Evolutionary conservation across 345 rosid species (phyloP), one percentile per base, ranked within the genome.

Genomic region (Aegle marmelos): DNA sequence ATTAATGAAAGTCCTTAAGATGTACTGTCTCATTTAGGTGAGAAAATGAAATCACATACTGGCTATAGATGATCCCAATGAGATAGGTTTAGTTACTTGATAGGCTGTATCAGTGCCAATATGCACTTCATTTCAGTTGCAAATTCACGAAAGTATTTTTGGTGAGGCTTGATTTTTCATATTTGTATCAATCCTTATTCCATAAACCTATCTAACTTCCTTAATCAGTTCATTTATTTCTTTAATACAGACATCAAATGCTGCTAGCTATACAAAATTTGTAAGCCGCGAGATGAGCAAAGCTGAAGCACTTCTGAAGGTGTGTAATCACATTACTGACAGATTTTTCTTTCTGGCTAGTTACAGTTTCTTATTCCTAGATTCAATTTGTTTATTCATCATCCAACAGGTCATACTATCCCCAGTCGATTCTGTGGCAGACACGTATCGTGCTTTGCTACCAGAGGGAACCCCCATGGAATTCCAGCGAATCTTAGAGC

Each of bases 221-320:
- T 41, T 6, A 41, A 24, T 33, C 25, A 21, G 34, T 76, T 71
- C 50, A n/a, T 68, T 57, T 74, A 21, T 78, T 79, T 82, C 30
- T 76, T 10, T 66, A 77, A 73, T 50, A 61, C 89, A 96, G 99
- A 85, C 94, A 37, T 83, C 99, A 34, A 83, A 86, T 78, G 97
- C 98, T 86, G 91, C 97, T 48, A 92, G 93, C 84, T 96, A 94
- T 81, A 88, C 94, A 9, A 94, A 92, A 90, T 96, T 96, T 80
- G 97, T 96, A 59, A 96, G 95, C 86, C 95, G 98, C 76, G 98
- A 94, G 90, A 96, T 96, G 99, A 94, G 99, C 90, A 92, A 93
- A 90, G 99, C 98, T 74, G 99, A 96, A 91, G 98, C 99, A 79
- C 97, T 96, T 76, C 86, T 96, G 74, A 96, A 96, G 98, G 97